Base-by-base conservation (phyloP, 2,329 filamentous ascomycete genomes). In the Pleomassaria siparia region DNA sequence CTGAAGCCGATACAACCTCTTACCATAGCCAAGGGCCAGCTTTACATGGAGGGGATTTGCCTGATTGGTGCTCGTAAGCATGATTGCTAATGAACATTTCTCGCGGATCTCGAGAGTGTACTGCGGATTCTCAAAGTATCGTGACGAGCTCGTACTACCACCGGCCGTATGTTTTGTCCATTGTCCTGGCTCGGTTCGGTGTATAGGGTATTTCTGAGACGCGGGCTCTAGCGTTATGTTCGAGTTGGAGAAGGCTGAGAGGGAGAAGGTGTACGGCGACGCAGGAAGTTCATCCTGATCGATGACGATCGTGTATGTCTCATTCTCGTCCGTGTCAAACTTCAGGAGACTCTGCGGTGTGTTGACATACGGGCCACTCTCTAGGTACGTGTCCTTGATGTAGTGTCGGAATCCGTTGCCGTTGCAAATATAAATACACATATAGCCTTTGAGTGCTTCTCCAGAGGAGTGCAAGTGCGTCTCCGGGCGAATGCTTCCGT, bases 311-410 rank as follows among this genome's bases (percentile, higher is more conserved):
- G 82, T 85, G 58, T 83, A 83, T 0, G 72, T 72, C 10, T 73
- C 72, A 13, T 72, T 68, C 1, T 77, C 66, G n/a, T 77, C 71
- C 48, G 79, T 78, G 22, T 88, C 81, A 51, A 95, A 80, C 48
- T 87, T 85, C 36, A 95, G 83, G 7, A 99, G 81, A 0, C 89
- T 95, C 68, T 97, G 95, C 1, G 91, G 91, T 2, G 91, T 95
- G 70, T 96, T 92, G 26, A 97, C 90, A 53, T 89, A 96, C n/a
- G 89, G 88, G 0, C 87, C 88, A 28, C 87, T 84, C 59, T 89
- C 84, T 0, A 88, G 69, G 20, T 85, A 81, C 6, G 83, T 83
- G 46, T 92, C 88, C 44, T 83, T 84, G 12, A 94, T 76, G 55
- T 89, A 85, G 0, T 96, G 84, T 40, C 85, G 81, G 28, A 83